Conservation (phyloP, 1,284 basidiomycete species). For the Mixia osmundae region DNA sequence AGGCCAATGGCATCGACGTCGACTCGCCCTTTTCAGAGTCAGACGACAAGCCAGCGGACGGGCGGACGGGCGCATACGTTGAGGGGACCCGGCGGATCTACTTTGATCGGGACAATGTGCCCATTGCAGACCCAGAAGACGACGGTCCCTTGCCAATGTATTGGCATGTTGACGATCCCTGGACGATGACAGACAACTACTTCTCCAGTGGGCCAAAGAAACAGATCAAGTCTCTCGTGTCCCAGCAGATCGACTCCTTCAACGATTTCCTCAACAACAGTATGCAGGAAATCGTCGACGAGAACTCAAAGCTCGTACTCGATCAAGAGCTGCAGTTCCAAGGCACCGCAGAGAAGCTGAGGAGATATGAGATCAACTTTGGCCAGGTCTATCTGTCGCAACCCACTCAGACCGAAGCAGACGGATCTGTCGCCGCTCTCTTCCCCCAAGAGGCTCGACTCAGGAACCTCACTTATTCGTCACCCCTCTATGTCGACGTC, state of each 20-base stretch:
- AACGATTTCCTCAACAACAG: constrained; percentile 99
- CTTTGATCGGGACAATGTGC: too few species aligned
- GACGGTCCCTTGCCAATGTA: too few species aligned
- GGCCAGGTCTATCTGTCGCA: constrained; percentile 92
- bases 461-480: constrained; percentile 83
- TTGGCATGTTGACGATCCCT: too few species aligned
- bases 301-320: constrained; percentile 74
- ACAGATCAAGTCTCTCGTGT: constrained; percentile 60
- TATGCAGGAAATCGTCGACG: constrained; percentile 99
- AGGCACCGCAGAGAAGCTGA: constrained; percentile 49
- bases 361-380: constrained; percentile 91
- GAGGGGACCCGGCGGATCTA: too few species aligned
- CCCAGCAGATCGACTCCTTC: constrained; percentile 93
- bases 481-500: constrained; percentile 91
- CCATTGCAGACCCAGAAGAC: too few species aligned
- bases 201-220: neutral
- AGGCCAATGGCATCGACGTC: too few species aligned
- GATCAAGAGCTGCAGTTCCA: constrained; percentile 93
- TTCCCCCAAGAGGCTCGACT: constrained; percentile 95
- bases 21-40: too few species aligned
- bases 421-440: constrained; percentile 75
- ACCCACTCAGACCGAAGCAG: constrained; percentile 82
- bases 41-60: too few species aligned
- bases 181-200: neutral
- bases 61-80: too few species aligned